Base-by-base conservation (phyloP, 768 basidiomycete genomes). In the Kwoniella dendrophila region DNA sequence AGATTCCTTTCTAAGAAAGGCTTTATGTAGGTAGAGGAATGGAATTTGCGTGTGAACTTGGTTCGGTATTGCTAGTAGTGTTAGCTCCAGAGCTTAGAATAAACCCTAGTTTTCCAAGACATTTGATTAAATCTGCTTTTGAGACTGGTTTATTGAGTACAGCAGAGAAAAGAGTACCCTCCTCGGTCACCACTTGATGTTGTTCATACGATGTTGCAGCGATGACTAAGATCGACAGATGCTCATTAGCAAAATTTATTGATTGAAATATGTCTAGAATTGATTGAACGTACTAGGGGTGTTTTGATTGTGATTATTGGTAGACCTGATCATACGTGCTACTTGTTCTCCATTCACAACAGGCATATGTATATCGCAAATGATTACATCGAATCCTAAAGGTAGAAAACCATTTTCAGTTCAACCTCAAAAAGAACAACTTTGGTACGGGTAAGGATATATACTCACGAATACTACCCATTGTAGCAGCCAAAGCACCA, bases 331-430 rank as follows among this genome's bases (percentile, higher is more conserved):
- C 81, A 96, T 97, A 56, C 92, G 85, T 11, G 96, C 94, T 33
- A 96, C 96, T 68, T 90, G 88, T 80, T 98, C 95, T 36, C 95
- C 96, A 75, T 93, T 93, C 70, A 98, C 92, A 86, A 77, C 89
- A 72, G 94, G 92, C 91, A 96, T 95, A 66, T 94, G 87, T 49
- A 94, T 83, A 75, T 96, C 94, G 88, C 93, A 93, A 69, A 97
- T 83, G 75, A 96, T 94, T 67, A 90, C 90, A 74, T 96, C 94
- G 75, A 96, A 96, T 80, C 92, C 93, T 95, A 77, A 30, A 22
- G n/a, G n/a, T 29, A 38, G 33, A 40, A 12, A 1, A 20, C 51
- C 63, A 65, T 62, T 20, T 43, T 10, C n/a, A 5, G 41, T n/a
- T 11, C 50, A 40, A 34, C 12, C 12, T 29, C 8, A 41, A 32